Conservation (phyloP, 176 grass and related monocot genomes). For the Carex scoparia region DNA sequence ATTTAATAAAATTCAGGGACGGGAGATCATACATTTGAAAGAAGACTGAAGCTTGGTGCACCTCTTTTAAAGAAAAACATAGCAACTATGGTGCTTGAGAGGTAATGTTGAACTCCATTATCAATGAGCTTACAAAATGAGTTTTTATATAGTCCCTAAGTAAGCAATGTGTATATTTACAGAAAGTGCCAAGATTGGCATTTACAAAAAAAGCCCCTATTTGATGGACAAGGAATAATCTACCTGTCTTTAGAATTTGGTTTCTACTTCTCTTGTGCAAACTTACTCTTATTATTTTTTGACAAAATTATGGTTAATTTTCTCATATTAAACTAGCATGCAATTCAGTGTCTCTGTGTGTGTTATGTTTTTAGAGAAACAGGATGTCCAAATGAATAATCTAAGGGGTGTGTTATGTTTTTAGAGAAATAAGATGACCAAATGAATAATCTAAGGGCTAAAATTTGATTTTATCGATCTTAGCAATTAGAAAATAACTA, state of each 20-base stretch:
- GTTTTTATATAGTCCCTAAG: neutral
- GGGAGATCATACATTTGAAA: constrained; percentile 91
- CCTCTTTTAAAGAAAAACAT: constrained; percentile 92
- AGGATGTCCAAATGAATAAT: neutral
- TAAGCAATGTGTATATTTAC: neutral
- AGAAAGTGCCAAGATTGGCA: neutral
- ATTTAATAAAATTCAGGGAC: constrained; percentile 53
- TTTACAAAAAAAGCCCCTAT: neutral
- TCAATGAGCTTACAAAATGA: neutral
- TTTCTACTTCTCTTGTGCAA: neutral
- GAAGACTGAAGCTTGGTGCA: constrained; percentile 73
- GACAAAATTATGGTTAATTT: neutral
- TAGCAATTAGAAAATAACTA: neutral
- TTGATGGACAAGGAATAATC: neutral
- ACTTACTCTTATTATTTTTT: neutral
- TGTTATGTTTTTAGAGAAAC: neutral
- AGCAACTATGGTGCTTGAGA: constrained; percentile 99
- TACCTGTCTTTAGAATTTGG: neutral
- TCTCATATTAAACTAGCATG: neutral
- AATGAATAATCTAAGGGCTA: neutral
- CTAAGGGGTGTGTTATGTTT: neutral
- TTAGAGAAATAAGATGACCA: neutral
- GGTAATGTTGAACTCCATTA: constrained; percentile 33
- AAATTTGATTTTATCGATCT: neutral
- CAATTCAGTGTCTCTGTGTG: neutral